Evolutionary conservation across 345 rosid species (phyloP), one percentile per base, ranked within the genome.

Genomic region (Brassica incana): DNA sequence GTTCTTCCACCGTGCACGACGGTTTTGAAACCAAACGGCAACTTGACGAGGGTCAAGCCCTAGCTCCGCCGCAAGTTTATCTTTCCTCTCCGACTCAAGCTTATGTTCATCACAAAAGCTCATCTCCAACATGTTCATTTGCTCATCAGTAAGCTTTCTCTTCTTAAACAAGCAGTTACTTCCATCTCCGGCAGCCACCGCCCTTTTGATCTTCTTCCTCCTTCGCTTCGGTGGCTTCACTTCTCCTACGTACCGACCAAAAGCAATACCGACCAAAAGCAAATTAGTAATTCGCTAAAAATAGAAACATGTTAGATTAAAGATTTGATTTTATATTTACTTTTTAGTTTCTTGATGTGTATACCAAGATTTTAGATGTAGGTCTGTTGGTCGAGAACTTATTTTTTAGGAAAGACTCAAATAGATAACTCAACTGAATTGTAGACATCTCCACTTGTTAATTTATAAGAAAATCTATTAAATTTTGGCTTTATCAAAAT

Each of bases 21-120:
- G 85, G 83, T 96, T 96, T 73, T 96, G 99, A 83, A 93, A 96
- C 99, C 99, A 96, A 18, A 96, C 92, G 1, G 98, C 99, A 1
- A 96, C 99, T 71, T 96, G 99, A 29, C 99, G 93, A 23, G 99
- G 95, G 35, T 91, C 92, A 15, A 96, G 92, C 3, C 97, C 97
- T 8, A 93, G 85, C 84, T 96, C 97, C 0, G 83, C 77, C 14
- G 99, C 97, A 4, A 96, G 79, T 82, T 76, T 80, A 59, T 90
- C 91, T 71, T 96, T 96, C 52, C 97, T 87, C 63, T 90, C 97
- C 1, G 98, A 85, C 77, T 93, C 98, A n/a, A 96, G 81, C 75
- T 96, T 96, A 67, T 90, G 94, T 20, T 96, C 99, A 30, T 81
- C 79, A 0, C 89, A 92, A 65, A 93, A 96, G 65, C 83, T 86